Percentiles rank a stretch among this genome's conserved stretches.
phyloP scores from a whole-genome alignment of 139 green algal species.

The Auxenochlorella protothecoides region DNA sequence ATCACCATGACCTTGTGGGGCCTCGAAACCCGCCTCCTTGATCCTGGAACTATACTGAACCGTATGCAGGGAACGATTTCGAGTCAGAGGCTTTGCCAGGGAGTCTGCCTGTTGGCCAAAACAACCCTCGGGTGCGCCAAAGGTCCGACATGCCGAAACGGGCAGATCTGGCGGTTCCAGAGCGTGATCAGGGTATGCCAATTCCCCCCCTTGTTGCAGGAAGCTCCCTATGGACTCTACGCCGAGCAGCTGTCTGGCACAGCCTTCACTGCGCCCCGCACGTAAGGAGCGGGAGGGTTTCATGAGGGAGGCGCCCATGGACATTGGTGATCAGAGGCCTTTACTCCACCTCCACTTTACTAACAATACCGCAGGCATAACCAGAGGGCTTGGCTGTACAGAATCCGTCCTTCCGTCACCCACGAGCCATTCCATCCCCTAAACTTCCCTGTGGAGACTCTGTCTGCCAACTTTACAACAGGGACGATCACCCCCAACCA shows the following conservation, averaged over 20 bases:
- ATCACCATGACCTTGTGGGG: too few species aligned
- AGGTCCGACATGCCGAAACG: too few species aligned
- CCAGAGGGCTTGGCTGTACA: slow-evolving; percentile 82
- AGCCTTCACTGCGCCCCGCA: slow-evolving; percentile 81
- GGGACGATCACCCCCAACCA: slow-evolving; percentile 80
- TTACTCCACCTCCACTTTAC: not conserved
- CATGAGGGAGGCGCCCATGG: too few species aligned
- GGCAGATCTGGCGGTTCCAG: too few species aligned
- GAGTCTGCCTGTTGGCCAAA: slow-evolving; percentile 69
- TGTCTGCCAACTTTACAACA: slow-evolving; percentile 46
- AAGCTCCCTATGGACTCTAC: slow-evolving; percentile 73
- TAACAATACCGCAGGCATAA: slow-evolving; percentile 33
- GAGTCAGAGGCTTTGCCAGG: slow-evolving; percentile 68
- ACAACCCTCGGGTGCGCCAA: slow-evolving; percentile 64
- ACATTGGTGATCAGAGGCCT: too few species aligned
- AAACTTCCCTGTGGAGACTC: slow-evolving; percentile 46
- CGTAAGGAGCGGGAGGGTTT: slow-evolving; percentile 6
- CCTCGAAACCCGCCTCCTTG: not conserved
- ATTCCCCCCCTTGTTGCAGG: slow-evolving; percentile 16
- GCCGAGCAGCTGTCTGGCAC: slow-evolving; percentile 87
- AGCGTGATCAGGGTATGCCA: too few species aligned
- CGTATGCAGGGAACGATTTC: slow-evolving; percentile 72
- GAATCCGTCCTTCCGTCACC: slow-evolving; percentile 78
- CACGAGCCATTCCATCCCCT: slow-evolving; percentile 67
- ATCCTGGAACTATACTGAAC: too few species aligned